Evolutionary conservation across 305 asterid species (phyloP).

Genomic region (Rubia tinctorum): DNA sequence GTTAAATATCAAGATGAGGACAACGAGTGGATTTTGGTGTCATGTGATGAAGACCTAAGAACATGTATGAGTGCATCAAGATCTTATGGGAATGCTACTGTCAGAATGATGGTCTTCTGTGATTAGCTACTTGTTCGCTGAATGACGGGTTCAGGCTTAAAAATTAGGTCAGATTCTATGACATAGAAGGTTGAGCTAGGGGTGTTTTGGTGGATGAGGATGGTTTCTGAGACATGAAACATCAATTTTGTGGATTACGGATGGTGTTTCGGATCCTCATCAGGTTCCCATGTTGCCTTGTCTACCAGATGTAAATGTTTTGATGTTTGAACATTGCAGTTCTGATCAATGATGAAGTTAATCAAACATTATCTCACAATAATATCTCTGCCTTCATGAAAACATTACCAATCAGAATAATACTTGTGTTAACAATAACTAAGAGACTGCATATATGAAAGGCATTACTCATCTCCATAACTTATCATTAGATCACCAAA

Average conservation of each 20-base stretch:
- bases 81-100: not conserved
- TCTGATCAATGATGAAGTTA: no score
- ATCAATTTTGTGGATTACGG: not conserved
- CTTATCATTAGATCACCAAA: no score
- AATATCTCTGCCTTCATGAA: no score
- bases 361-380: no score
- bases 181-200: not conserved
- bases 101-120: not conserved
- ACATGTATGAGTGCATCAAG: not conserved
- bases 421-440: no score
- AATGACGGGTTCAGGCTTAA: not conserved
- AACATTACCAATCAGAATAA: no score
- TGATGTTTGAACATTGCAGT: no score
- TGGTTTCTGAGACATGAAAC: not conserved
- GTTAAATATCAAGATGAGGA: not conserved
- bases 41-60: not conserved
- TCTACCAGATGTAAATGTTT: not conserved
- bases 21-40: not conserved
- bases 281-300: not conserved
- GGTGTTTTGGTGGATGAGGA: not conserved
- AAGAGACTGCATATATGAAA: no score
- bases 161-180: not conserved
- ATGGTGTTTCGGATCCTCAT: not conserved
- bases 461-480: no score
- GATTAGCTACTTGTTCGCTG: not conserved